These are phyloP conservation scores for Arctium minus DNA, from an alignment of 129 eudicot genomes.

Conservation along the genomic window DNA sequence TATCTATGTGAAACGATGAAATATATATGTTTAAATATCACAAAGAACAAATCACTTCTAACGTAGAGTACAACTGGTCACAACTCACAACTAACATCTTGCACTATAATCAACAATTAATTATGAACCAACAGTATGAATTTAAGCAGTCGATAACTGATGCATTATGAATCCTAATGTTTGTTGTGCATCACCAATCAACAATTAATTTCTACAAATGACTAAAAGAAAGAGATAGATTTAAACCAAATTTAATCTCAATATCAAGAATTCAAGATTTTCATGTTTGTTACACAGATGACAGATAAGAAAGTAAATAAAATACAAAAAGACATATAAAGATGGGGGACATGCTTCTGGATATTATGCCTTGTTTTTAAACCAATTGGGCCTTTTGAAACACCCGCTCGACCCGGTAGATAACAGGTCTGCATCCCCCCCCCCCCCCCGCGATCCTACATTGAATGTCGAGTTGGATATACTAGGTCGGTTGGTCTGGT, in stretches of 20 bases:
- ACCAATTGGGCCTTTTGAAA: not conserved
- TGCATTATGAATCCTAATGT: no score
- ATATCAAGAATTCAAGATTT: conserved; percentile 3
- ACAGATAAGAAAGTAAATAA: not conserved
- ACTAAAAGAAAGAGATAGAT: not conserved
- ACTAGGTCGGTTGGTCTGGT: not conserved
- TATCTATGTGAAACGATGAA: not conserved
- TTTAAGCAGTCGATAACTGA: not conserved
- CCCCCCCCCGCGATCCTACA: not conserved
- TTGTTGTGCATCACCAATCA: not conserved
- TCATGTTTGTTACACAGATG: not conserved
- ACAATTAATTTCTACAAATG: not conserved
- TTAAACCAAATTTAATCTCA: not conserved
- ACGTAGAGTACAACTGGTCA: not conserved
- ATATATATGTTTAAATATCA: not conserved
- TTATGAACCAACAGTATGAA: no score
- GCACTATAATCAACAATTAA: no score
- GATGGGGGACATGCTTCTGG: not conserved
- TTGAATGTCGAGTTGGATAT: not conserved
- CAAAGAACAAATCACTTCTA: not conserved
- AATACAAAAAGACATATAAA: not conserved
- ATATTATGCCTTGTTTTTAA: not conserved
- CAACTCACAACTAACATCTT: no score
- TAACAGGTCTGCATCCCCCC: not conserved
- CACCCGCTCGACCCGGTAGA: not conserved